Base-by-base conservation (phyloP, 2,329 filamentous ascomycete species). In the Pestalotiopsis sp. region DNA sequence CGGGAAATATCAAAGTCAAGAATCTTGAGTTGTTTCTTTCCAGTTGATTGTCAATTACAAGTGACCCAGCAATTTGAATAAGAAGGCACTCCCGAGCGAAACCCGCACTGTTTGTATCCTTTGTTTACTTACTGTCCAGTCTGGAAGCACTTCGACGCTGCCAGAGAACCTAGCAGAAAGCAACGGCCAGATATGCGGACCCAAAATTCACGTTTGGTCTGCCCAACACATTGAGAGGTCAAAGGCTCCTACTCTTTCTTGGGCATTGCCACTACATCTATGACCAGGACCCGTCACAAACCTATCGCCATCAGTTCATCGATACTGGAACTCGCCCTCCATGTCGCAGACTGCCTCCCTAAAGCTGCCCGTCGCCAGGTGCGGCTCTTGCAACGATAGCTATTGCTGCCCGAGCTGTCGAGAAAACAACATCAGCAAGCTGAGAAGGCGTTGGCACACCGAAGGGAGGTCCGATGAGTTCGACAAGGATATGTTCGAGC, bases 401-500 rank as follows among this genome's bases (percentile, higher is more conserved):
- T 45, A 38, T 6, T 49, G 13, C 63, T 65, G 63, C 20, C 45
- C 27, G 12, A n/a, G 40, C 3, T 65, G 63, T 25, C 38, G 41
- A n/a, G 63, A 65, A 14, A 49, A 7, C 63, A 65, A 57, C 27
- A 56, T 65, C 14, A 27, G 13, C 14, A 56, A 31, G 20, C 25
- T 65, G 41, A 27, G 31, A 20, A 65, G 31, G 63, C 49, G 40
- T 5, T 65, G 63, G 63, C 14, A 14, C 6, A 20, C n/a, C 14
- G 12, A 12, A 13, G 25, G 20, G n/a, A 12, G 49, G 31, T 56
- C 63, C 14, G 63, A 65, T 20, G 41, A 65, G 7, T 27, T 36
- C 4, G 63, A 65, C 63, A 65, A 65, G n/a, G 63, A 56, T 7
- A 25, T 65, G n/a, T 65, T 65, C 45, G 17, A 56, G 17, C 52